Percentiles rank a stretch among this genome's conserved stretches.
Conservation (phyloP, 768 basidiomycete genomes). For the Podaxis pistillaris region DNA sequence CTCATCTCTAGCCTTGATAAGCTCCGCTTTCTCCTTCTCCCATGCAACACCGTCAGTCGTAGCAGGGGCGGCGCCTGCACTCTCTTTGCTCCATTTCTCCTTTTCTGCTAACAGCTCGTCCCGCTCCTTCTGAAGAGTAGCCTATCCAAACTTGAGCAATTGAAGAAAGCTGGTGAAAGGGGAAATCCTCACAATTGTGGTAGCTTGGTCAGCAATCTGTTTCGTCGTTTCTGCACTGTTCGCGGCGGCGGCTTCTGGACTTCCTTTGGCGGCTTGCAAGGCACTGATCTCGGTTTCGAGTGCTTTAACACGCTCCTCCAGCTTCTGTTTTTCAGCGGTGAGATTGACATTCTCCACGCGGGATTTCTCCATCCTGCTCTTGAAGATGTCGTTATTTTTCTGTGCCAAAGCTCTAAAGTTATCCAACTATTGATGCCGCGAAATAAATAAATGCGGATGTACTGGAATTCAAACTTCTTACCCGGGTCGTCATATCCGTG, state of each 20-base stretch:
- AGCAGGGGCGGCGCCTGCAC: conserved; percentile 26
- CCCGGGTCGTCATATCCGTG: conserved; percentile 18
- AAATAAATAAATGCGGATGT: not conserved
- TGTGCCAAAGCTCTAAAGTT: conserved; percentile 32
- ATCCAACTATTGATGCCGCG: conserved; percentile 31
- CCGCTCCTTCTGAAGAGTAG: conserved; percentile 53
- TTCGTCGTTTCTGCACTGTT: conserved; percentile 24
- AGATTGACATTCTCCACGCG: conserved; percentile 35
- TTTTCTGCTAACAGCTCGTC: conserved; percentile 65
- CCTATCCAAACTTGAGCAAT: conserved; percentile 32
- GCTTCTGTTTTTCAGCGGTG: conserved; percentile 34
- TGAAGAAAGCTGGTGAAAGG: not conserved
- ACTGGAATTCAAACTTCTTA: conserved; percentile 7
- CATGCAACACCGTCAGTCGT: conserved; percentile 31
- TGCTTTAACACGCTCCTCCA: conserved; percentile 36
- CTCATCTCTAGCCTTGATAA: conserved; percentile 59
- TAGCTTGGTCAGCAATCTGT: conserved; percentile 31
- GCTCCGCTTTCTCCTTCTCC: conserved; percentile 60
- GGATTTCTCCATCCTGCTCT: conserved; percentile 29
- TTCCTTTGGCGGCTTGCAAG: conserved; percentile 25
- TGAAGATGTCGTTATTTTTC: conserved; percentile 31
- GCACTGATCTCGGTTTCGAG: conserved; percentile 35
- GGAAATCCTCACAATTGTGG: conserved; percentile 32
- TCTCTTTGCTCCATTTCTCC: conserved; percentile 37
- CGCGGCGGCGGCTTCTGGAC: conserved; percentile 21